phyloP scores from a whole-genome alignment of 257 asterid species.

The Avicennia marina region DNA sequence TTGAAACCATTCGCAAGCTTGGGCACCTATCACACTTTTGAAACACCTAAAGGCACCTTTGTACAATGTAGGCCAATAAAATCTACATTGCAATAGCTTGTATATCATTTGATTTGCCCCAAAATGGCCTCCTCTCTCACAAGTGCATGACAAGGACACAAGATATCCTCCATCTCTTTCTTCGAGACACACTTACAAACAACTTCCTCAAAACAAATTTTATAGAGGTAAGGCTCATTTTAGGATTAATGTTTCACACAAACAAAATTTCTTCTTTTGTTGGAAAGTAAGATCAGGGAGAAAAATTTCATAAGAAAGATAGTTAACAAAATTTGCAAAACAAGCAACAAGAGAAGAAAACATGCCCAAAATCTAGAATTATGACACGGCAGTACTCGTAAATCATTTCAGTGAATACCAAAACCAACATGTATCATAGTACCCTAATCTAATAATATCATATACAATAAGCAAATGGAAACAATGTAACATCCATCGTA shows the following conservation, averaged over 20 bases:
- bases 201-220: neutral
- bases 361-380: no score
- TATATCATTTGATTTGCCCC: neutral
- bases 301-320: neutral
- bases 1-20: neutral
- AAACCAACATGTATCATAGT: no score
- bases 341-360: no score
- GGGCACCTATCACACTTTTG: neutral
- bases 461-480: no score
- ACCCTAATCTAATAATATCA: no score
- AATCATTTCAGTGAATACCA: no score
- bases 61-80: neutral
- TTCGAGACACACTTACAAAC: neutral
- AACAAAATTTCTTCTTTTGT: neutral
- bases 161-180: neutral
- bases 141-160: neutral
- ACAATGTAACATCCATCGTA: no score
- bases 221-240: neutral
- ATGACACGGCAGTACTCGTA: no score
- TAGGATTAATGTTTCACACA: neutral
- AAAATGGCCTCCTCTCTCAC: neutral
- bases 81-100: neutral
- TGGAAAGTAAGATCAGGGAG: neutral
- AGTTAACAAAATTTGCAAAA: neutral
- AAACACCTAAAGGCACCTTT: neutral